Conservation (phyloP, 2,329 filamentous ascomycete genomes). For the Alternaria alternata region DNA sequence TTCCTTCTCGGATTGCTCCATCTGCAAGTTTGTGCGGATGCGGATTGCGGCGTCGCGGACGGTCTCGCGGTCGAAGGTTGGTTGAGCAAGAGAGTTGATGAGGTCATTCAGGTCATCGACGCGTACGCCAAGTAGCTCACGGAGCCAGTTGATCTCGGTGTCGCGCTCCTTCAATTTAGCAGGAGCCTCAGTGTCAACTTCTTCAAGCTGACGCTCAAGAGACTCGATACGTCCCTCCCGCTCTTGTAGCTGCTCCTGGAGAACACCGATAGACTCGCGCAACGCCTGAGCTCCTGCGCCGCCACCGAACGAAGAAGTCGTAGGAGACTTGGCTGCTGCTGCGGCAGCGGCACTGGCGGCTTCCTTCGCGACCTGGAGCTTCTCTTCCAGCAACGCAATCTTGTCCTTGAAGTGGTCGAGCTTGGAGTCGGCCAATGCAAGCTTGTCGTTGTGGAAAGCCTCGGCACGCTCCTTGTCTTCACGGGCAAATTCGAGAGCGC, state of each 20-base stretch:
- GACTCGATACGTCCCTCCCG: conserved; percentile 90
- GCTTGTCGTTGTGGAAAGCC: conserved; percentile 78
- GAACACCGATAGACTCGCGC: conserved; percentile 92
- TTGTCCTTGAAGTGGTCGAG: conserved; percentile 86
- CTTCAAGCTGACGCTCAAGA: conserved; percentile 75
- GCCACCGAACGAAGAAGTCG: conserved; percentile 46
- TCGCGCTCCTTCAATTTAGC: conserved; percentile 89
- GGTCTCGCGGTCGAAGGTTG: conserved; percentile 77
- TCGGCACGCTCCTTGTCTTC: conserved; percentile 87
- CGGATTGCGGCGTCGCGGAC: conserved; percentile 93
- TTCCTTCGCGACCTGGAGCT: conserved; percentile 86
- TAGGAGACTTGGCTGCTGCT: conserved; percentile 63
- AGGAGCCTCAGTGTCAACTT: conserved; percentile 77
- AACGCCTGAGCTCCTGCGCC: conserved; percentile 87
- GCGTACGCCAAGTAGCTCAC: conserved; percentile 89
- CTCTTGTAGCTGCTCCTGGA: conserved; percentile 96
- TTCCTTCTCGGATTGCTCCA: conserved; percentile 97
- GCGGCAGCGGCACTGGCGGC: conserved; percentile 86
- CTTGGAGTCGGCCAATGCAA: conserved; percentile 84
- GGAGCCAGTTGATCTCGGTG: conserved; percentile 92
- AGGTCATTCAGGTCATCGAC: conserved; percentile 93
- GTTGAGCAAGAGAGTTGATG: conserved; percentile 77
- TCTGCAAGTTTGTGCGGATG: conserved; percentile 91
- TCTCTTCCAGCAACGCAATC: conserved; percentile 84
- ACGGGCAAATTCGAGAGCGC: conserved; percentile 71